Conservation (phyloP, 2,329 filamentous ascomycete species). For the Xylaria sp. region DNA sequence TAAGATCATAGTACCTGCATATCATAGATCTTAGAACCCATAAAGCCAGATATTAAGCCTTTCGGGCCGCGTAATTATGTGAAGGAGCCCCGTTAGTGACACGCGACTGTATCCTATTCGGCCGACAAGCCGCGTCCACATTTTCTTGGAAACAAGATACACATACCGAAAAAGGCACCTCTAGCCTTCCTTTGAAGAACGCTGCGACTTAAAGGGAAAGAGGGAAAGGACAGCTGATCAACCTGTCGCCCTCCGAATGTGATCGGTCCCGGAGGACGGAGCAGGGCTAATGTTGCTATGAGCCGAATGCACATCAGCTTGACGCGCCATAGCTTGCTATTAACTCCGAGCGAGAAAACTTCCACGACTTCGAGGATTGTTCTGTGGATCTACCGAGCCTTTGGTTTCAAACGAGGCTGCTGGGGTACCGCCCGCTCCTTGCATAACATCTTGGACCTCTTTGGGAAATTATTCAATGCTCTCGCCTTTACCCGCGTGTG, state of each 20-base stretch:
- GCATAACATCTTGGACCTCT: slow-evolving; percentile 57
- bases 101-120: slow-evolving; percentile 39
- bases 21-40: slow-evolving; percentile 26
- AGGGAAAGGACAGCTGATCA: slow-evolving; percentile 1
- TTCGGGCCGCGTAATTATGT: slow-evolving; percentile 37
- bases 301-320: slow-evolving; percentile 4
- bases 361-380: slow-evolving; percentile 55
- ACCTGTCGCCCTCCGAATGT: slow-evolving; percentile 5
- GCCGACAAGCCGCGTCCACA: slow-evolving; percentile 30
- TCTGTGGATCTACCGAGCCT: slow-evolving; percentile 52
- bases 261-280: slow-evolving; percentile 9
- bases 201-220: slow-evolving; percentile 4
- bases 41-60: slow-evolving; percentile 36
- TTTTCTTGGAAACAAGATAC: slow-evolving; percentile 29
- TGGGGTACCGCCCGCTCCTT: slow-evolving; percentile 45
- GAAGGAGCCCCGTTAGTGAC: slow-evolving; percentile 34
- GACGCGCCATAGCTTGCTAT: slow-evolving; percentile 14
- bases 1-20: slow-evolving; percentile 39
- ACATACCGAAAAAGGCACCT: slow-evolving; percentile 23
- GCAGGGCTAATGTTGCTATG: slow-evolving; percentile 8
- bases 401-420: slow-evolving; percentile 40
- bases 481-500: slow-evolving; percentile 49
- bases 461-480: slow-evolving; percentile 59
- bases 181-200: slow-evolving; percentile 17
- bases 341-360: slow-evolving; percentile 27